Conservation (phyloP, 1,284 basidiomycete genomes). For the Taiwanofungus camphoratus region DNA sequence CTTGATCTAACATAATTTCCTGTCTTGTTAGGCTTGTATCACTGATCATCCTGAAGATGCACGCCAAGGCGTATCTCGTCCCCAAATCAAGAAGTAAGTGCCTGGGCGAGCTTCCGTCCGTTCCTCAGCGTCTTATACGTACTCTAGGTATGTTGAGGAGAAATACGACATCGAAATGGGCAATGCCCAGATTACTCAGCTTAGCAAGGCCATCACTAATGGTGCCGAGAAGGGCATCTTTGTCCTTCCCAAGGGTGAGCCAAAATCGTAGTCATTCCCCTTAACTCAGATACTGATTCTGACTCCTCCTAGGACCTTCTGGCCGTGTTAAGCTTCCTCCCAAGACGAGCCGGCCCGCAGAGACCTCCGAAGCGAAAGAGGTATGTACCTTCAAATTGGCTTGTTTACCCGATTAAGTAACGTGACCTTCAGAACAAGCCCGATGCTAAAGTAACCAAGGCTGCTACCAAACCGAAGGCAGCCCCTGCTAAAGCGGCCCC, state of each 20-base stretch:
- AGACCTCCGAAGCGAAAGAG: conserved; percentile 62
- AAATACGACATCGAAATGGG: conserved; percentile 77
- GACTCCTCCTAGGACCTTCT: conserved; percentile 45
- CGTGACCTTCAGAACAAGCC: conserved; percentile 50
- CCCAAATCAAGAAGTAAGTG: conserved; percentile 84
- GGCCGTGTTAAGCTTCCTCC: conserved; percentile 86
- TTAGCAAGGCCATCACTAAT: conserved; percentile 74
- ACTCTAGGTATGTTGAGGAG: conserved; percentile 63
- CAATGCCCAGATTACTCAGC: conserved; percentile 73
- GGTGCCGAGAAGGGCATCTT: conserved; percentile 81
- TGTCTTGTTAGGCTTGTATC: conserved; percentile 69
- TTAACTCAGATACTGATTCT: conserved; percentile 7
- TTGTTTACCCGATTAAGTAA: conserved; percentile 16
- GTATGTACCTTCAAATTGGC: conserved; percentile 30
- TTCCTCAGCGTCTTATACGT: conserved; percentile 9
- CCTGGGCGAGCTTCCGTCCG: conserved; percentile 2
- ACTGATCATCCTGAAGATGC: conserved; percentile 69
- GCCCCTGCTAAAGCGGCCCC: conserved; percentile 7
- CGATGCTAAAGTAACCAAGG: conserved; percentile 27
- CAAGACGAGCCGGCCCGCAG: conserved; percentile 42
- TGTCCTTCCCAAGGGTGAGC: conserved; percentile 78
- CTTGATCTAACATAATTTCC: conserved; percentile 4
- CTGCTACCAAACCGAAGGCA: conserved; percentile 14
- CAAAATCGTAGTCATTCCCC: conserved; percentile 2
- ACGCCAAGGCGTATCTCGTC: conserved; percentile 83